phyloP scores from a whole-genome alignment of 2,329 filamentous ascomycete species.

The Chaetomium strumarium region DNA sequence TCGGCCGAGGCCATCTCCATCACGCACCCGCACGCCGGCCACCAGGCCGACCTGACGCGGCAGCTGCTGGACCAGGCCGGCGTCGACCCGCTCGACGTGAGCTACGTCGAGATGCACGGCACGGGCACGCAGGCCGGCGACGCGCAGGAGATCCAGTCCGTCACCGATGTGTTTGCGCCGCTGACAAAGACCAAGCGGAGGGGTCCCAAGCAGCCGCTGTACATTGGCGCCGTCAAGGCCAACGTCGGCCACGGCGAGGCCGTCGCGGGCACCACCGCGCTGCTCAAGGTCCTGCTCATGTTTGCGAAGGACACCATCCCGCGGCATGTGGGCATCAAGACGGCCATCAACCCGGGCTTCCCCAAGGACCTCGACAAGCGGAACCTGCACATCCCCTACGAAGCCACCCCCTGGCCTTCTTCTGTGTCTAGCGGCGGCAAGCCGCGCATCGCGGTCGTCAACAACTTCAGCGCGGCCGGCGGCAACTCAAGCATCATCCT shows the following conservation, averaged over 20 bases:
- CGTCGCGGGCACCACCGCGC: constrained; percentile 14
- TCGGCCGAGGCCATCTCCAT: constrained; percentile 77
- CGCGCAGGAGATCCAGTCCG: constrained; percentile 72
- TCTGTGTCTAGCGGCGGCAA: not conserved
- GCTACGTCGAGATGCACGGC: constrained; percentile 84
- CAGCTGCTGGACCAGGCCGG: constrained; percentile 65
- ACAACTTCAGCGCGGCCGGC: constrained; percentile 67
- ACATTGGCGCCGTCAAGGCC: constrained; percentile 31
- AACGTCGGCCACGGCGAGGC: constrained; percentile 25
- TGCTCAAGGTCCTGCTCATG: constrained; percentile 23
- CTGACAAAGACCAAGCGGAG: constrained; percentile 38
- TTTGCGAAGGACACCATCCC: constrained; percentile 15
- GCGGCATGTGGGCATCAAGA: constrained; percentile 22
- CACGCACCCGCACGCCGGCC: constrained; percentile 69
- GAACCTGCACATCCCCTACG: constrained; percentile 34
- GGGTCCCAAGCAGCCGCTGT: constrained; percentile 41
- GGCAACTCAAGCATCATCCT: constrained; percentile 64
- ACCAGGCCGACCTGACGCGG: constrained; percentile 63
- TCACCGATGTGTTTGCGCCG: constrained; percentile 51
- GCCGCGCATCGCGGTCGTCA: constrained; percentile 45
- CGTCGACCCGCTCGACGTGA: constrained; percentile 69
- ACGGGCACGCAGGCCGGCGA: constrained; percentile 85
- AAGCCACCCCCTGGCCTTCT: not conserved
- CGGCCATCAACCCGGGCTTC: constrained; percentile 21
- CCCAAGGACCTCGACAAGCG: constrained; percentile 20